Percentiles rank a stretch among this genome's conserved stretches.
phyloP scores from a whole-genome alignment of 225 moss, liverwort and hornwort species.

The Marchantia polymorpha region DNA sequence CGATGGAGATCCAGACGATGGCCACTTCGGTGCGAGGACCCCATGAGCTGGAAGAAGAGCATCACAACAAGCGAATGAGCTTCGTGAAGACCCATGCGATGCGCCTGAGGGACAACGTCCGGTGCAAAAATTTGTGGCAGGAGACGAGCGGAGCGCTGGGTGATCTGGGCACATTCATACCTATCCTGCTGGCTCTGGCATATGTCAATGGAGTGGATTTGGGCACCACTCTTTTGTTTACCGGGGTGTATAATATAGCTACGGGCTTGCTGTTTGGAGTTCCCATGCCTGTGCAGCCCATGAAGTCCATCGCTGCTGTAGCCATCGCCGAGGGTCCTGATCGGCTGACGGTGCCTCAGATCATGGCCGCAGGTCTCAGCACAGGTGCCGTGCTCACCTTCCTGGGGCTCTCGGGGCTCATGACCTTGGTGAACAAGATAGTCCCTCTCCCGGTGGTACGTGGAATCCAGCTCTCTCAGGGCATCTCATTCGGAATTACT shows the following conservation, averaged over 20 bases:
- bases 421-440: slow-evolving; percentile 28
- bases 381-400: slow-evolving; percentile 29
- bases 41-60: background rate
- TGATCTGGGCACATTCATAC: slow-evolving; percentile 63
- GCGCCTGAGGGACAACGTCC: slow-evolving; percentile 34
- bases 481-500: slow-evolving; percentile 35
- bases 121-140: slow-evolving; percentile 46
- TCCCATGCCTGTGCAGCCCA: slow-evolving; percentile 77
- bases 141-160: slow-evolving; percentile 64
- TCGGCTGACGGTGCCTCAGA: slow-evolving; percentile 41
- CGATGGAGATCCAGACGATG: no score
- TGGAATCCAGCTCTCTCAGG: slow-evolving; percentile 44
- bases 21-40: background rate
- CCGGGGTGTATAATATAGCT: slow-evolving; percentile 58
- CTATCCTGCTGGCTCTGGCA: slow-evolving; percentile 59
- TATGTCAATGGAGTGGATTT: slow-evolving; percentile 68
- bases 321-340: slow-evolving; percentile 44
- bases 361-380: slow-evolving; percentile 45
- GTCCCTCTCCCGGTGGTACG: slow-evolving; percentile 44
- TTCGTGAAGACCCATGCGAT: background rate
- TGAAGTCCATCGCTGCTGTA: slow-evolving; percentile 65
- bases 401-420: slow-evolving; percentile 39
- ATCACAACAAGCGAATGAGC: background rate
- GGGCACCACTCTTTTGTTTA: slow-evolving; percentile 68
- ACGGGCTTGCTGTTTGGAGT: slow-evolving; percentile 60